Evolutionary conservation across 768 basidiomycete species (phyloP).

Genomic region (Hemileccinum rubropunctum): DNA sequence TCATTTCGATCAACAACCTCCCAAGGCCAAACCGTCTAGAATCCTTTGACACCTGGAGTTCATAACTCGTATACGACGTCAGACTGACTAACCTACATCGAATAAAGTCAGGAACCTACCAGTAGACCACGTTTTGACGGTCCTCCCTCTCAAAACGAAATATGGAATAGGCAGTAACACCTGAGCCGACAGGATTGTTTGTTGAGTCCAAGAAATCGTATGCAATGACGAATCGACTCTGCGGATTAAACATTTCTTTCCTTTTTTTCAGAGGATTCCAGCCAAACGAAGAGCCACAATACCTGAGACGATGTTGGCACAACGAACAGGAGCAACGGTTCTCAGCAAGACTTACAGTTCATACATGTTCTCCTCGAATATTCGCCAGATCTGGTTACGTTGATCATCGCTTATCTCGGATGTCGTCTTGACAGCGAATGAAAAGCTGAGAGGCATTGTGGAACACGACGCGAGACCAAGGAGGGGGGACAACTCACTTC

Average conservation of each 20-base stretch:
- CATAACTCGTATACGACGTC: conserved; percentile 52
- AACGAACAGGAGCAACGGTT: neutral
- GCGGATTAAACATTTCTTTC: conserved; percentile 55
- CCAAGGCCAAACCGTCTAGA: conserved; percentile 59
- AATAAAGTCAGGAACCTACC: conserved; percentile 41
- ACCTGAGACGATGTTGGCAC: conserved; percentile 39
- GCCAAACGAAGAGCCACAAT: conserved; percentile 56
- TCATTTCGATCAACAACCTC: conserved; percentile 44
- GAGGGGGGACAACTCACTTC: conserved; percentile 10
- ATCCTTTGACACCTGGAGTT: conserved; percentile 57
- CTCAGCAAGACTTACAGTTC: conserved; percentile 28
- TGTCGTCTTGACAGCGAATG: conserved; percentile 24
- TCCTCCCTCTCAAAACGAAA: conserved; percentile 78
- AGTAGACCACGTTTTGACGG: conserved; percentile 61
- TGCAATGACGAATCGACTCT: conserved; percentile 61
- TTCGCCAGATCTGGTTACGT: conserved; percentile 47
- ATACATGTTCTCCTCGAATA: conserved; percentile 60
- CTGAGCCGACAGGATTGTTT: conserved; percentile 26
- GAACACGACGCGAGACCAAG: neutral
- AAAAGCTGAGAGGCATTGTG: conserved; percentile 15
- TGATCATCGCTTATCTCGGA: conserved; percentile 35
- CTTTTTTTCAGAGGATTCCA: conserved; percentile 59
- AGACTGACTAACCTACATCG: neutral
- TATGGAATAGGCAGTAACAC: conserved; percentile 42
- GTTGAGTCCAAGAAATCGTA: too few species aligned